A percentile compares a stretch with the other conserved stretches of the same genome.
These are phyloP conservation scores for Brachypodium distachyon DNA, from an alignment of 202 grass and related monocot genomes.

Conservation along the genomic window DNA sequence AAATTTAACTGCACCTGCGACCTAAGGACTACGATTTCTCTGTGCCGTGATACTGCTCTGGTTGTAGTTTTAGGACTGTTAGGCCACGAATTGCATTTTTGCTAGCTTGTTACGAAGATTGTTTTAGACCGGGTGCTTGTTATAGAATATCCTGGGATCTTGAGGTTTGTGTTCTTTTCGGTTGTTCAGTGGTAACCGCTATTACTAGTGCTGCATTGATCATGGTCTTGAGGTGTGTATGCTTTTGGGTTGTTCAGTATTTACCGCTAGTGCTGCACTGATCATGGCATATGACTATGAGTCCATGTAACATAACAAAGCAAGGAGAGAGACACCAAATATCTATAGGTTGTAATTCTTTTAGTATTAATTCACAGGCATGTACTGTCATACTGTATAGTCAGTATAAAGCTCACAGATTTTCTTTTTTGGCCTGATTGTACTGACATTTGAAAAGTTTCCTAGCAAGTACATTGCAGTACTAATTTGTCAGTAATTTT, in stretches of 20 bases:
- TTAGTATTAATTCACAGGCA: background rate
- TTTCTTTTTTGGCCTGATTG: conserved; percentile 5
- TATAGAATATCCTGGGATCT: background rate
- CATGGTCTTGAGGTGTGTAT: background rate
- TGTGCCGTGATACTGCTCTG: background rate
- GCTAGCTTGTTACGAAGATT: background rate
- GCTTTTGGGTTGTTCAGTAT: background rate
- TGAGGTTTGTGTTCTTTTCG: background rate
- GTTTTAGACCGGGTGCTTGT: background rate
- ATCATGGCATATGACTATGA: conserved; percentile 4
- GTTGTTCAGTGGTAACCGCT: background rate
- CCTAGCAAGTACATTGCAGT: conserved; percentile 6
- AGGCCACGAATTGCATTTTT: background rate
- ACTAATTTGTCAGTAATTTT: background rate
- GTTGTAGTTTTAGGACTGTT: background rate
- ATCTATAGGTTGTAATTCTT: background rate
- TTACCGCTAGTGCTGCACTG: background rate
- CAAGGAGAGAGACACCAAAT: background rate
- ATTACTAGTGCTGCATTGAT: background rate
- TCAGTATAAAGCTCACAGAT: background rate
- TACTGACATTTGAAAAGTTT: conserved; percentile 15
- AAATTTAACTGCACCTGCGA: background rate
- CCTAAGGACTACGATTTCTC: background rate
- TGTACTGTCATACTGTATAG: too few species aligned
- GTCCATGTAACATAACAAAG: background rate